These are phyloP conservation scores for Teratosphaeria epicoccoides DNA, from an alignment of 2,329 filamentous ascomycete genomes.

Conservation along the genomic window DNA sequence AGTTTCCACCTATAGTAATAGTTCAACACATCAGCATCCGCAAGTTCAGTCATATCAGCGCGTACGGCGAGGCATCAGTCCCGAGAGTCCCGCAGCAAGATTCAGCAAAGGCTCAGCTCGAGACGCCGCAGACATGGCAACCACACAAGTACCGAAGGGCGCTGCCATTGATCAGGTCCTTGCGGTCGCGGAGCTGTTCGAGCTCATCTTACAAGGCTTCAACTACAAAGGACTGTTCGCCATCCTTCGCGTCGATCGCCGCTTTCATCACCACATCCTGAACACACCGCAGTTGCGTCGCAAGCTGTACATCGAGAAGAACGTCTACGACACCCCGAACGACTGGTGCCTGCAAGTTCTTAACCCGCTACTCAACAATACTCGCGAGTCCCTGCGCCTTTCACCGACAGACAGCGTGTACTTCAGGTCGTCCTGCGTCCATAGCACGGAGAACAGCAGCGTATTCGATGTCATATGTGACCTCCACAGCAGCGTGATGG, in stretches of 20 bases:
- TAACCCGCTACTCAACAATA: not conserved
- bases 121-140: not conserved
- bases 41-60: not conserved
- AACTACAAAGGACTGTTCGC: constrained; percentile 1
- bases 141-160: not conserved
- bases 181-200: constrained; percentile 4
- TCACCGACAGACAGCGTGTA: not conserved
- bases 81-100: not conserved
- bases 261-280: not conserved
- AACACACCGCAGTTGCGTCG: not conserved
- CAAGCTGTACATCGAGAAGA: not conserved
- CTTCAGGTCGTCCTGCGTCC: not conserved
- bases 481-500: not conserved
- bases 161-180: not conserved
- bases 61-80: too few species aligned
- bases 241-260: not conserved
- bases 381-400: not conserved
- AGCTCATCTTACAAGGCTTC: constrained; percentile 3
- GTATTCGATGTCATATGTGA: not conserved
- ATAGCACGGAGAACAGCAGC: not conserved
- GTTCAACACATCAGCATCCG: not conserved
- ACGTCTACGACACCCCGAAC: not conserved
- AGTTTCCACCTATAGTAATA: not conserved
- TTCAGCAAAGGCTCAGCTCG: not conserved
- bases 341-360: not conserved